Conservation (phyloP, 1,284 basidiomycete species). For the Ceratobasidium sp. region DNA sequence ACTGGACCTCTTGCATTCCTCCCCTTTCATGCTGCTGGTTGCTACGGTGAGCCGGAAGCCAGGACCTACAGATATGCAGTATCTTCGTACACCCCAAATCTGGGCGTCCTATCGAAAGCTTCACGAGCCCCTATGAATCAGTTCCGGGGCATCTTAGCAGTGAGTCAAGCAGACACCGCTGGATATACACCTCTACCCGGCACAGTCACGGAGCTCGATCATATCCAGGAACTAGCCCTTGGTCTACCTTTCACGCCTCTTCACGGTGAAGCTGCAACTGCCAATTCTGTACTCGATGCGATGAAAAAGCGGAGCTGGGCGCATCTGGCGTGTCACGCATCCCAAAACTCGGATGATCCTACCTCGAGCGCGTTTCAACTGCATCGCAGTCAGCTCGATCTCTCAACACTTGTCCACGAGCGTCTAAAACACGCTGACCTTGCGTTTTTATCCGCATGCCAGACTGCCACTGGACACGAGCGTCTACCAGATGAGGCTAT, state of each 20-base stretch:
- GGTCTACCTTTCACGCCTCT: neutral
- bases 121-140: neutral
- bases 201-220: neutral
- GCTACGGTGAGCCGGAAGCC: neutral
- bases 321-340: constrained; percentile 28
- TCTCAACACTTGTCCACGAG: too few relatives aligned
- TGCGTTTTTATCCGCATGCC: constrained; percentile 24
- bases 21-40: constrained; percentile 2
- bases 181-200: neutral
- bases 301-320: neutral
- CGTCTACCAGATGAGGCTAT: constrained; percentile 17
- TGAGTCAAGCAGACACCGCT: neutral
- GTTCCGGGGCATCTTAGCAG: neutral
- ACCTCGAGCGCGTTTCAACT: constrained; percentile 16
- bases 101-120: neutral
- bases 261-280: neutral
- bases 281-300: neutral
- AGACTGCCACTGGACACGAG: constrained; percentile 23
- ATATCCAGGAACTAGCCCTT: neutral
- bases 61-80: neutral
- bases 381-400: neutral
- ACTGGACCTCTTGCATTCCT: constrained; percentile 4
- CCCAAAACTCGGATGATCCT: constrained; percentile 2
- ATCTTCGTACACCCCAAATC: neutral
- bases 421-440: neutral